Percentiles rank a stretch among this genome's conserved stretches.
Conservation (phyloP, 2,329 filamentous ascomycete genomes). For the Fonsecaea erecta region DNA sequence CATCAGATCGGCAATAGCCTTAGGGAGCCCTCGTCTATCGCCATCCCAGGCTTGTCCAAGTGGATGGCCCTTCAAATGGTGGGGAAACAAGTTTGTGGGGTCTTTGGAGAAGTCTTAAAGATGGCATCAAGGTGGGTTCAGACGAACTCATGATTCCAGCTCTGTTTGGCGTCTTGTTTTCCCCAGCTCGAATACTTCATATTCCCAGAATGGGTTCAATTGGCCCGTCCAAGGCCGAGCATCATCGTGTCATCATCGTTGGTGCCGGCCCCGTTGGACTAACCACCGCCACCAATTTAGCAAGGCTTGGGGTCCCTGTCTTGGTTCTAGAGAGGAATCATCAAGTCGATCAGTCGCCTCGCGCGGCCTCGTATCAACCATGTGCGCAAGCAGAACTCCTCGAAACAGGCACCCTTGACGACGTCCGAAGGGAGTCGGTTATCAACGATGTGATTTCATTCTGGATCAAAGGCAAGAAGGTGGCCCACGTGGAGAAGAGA, state of each 20-base stretch:
- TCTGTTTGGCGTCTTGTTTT: neutral
- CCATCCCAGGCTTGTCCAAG: neutral
- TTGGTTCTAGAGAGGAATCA: constrained; percentile 29
- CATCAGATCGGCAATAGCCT: constrained; percentile 10
- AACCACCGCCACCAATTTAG: constrained; percentile 30
- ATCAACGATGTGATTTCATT: constrained; percentile 32
- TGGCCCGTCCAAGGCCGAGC: constrained; percentile 15
- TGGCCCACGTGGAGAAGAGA: constrained; percentile 37
- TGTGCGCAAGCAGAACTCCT: constrained; percentile 32
- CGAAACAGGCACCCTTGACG: constrained; percentile 30
- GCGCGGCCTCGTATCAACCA: constrained; percentile 32
- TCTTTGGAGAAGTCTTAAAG: constrained; percentile 15
- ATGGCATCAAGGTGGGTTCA: constrained; percentile 7
- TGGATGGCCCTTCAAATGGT: constrained; percentile 3
- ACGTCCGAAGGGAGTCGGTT: constrained; percentile 28
- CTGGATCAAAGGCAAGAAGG: constrained; percentile 28
- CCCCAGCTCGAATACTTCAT: neutral
- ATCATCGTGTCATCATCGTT: constrained; percentile 29
- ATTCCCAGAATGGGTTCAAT: constrained; percentile 17
- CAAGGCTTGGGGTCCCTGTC: constrained; percentile 26
- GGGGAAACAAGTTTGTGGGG: constrained; percentile 24
- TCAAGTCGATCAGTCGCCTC: constrained; percentile 30
- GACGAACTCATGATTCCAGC: neutral
- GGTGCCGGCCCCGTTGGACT: constrained; percentile 28
- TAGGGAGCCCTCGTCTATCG: constrained; percentile 7